These are phyloP conservation scores for Haplosporangium gracile DNA, from an alignment of 192 early-diverging fungal species.

Conservation along the genomic window DNA sequence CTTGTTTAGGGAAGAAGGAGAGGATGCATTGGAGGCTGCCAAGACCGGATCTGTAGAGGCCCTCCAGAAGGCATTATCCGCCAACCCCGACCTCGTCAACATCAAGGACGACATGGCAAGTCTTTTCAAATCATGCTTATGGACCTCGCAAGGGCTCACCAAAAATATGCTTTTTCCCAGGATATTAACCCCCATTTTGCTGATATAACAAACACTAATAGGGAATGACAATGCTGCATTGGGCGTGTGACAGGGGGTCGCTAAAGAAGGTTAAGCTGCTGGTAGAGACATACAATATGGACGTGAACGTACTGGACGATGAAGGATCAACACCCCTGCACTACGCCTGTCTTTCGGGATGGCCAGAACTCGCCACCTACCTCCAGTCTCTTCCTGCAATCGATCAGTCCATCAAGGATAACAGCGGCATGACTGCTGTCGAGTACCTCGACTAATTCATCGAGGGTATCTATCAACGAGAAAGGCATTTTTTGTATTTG, in stretches of 20 bases:
- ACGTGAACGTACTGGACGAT: conserved; percentile 53
- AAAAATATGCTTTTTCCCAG: too few species aligned
- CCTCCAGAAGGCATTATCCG: conserved; percentile 6
- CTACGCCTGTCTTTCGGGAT: conserved; percentile 40
- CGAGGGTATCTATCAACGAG: too few species aligned
- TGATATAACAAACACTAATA: conserved; percentile 22
- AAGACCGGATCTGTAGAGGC: conserved; percentile 32
- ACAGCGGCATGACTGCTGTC: conserved; percentile 34
- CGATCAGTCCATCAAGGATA: conserved; percentile 29
- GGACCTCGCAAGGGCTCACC: too few species aligned
- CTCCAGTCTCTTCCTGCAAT: conserved; percentile 31
- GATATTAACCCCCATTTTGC: background rate
- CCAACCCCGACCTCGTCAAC: conserved; percentile 23
- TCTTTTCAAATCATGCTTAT: background rate
- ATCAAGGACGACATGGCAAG: conserved; percentile 42
- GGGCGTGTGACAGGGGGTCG: conserved; percentile 66
- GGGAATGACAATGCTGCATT: conserved; percentile 68
- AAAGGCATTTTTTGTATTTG: background rate
- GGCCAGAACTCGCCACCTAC: conserved; percentile 31
- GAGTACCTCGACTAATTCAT: conserved; percentile 29
- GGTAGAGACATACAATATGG: conserved; percentile 39
- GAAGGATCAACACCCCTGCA: conserved; percentile 51
- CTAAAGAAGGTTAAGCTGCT: conserved; percentile 58
- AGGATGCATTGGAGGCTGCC: conserved; percentile 25
- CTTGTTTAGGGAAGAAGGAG: conserved; percentile 19